Conservation (phyloP, 176 grass and related monocot species). For the Cenchrus fungigraminus region DNA sequence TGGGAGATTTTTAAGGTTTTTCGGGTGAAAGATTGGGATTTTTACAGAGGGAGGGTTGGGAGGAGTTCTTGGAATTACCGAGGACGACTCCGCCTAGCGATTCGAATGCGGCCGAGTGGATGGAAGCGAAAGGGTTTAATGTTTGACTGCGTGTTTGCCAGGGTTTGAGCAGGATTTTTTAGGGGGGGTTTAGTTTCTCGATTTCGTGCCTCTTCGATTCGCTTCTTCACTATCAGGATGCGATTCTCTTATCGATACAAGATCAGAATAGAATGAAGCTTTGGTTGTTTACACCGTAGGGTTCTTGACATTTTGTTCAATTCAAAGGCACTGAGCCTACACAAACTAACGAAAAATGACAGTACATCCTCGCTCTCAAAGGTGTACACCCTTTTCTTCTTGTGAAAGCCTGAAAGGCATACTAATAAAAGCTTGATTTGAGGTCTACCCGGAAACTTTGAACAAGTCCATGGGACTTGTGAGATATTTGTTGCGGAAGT, state of each 20-base stretch:
- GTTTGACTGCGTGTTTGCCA: not conserved
- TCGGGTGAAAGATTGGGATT: not conserved
- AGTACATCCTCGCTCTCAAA: not conserved
- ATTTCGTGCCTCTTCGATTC: not conserved
- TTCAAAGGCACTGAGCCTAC: not conserved
- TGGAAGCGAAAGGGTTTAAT: conserved; percentile 1
- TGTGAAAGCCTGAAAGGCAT: not conserved
- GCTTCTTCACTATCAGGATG: not conserved
- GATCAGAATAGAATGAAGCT: not conserved
- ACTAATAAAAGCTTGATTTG: not conserved
- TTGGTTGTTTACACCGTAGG: conserved; percentile 1
- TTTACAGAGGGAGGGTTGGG: not conserved
- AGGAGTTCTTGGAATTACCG: not conserved
- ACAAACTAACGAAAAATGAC: conserved; percentile 9
- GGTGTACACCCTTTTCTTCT: not conserved
- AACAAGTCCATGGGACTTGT: not conserved
- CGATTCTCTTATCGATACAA: conserved; percentile 12
- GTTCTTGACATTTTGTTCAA: conserved; percentile 43
- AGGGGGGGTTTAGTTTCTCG: not conserved
- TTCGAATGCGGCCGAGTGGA: conserved; percentile 27
- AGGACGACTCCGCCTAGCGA: not conserved
- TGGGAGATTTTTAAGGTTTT: not conserved
- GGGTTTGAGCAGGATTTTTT: not conserved
- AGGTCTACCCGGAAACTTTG: conserved; percentile 8
- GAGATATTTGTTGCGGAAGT: conserved; percentile 13